Conservation (phyloP, 2,329 filamentous ascomycete genomes). For the Boeremia exigua region DNA sequence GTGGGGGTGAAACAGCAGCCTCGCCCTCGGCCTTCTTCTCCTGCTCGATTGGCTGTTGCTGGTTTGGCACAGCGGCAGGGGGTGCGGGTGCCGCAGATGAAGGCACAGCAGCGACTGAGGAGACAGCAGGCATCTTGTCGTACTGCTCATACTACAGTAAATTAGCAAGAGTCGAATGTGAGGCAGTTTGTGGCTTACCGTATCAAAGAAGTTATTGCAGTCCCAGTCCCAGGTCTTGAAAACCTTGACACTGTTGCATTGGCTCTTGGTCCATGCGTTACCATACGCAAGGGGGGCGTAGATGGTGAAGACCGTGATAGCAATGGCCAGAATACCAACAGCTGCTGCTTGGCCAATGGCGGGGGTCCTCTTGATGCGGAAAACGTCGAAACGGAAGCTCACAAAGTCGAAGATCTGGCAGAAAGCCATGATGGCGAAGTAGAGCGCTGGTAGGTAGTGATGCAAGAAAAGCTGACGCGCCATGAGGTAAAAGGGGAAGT, state of each 20-base stretch:
- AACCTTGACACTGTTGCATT: conserved; percentile 87
- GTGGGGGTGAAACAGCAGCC: conserved; percentile 39
- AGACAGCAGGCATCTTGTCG: conserved; percentile 22
- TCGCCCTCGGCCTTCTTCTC: conserved; percentile 34
- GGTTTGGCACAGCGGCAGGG: conserved; percentile 22
- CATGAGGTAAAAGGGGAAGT: conserved; percentile 99
- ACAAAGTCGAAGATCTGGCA: conserved; percentile 89
- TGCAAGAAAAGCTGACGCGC: conserved; percentile 97
- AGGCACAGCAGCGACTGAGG: conserved; percentile 31
- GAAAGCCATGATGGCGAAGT: conserved; percentile 89
- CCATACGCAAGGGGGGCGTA: conserved; percentile 91
- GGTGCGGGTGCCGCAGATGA: conserved; percentile 33
- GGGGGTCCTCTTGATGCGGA: conserved; percentile 73
- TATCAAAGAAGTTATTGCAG: conserved; percentile 88
- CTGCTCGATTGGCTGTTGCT: conserved; percentile 20
- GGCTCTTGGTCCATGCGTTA: conserved; percentile 87
- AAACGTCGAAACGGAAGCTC: conserved; percentile 72
- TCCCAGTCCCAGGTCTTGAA: conserved; percentile 95
- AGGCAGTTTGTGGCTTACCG: conserved; percentile 67
- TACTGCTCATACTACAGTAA: conserved; percentile 41
- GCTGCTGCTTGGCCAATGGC: conserved; percentile 76
- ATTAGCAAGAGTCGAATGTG: conserved; percentile 13
- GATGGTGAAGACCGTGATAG: conserved; percentile 78
- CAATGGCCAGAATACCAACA: conserved; percentile 74
- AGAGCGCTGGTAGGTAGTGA: conserved; percentile 96